Evolutionary conservation across 495 filamentous ascomycete species (phyloP).

Genomic region (Apiosordaria backusii): DNA sequence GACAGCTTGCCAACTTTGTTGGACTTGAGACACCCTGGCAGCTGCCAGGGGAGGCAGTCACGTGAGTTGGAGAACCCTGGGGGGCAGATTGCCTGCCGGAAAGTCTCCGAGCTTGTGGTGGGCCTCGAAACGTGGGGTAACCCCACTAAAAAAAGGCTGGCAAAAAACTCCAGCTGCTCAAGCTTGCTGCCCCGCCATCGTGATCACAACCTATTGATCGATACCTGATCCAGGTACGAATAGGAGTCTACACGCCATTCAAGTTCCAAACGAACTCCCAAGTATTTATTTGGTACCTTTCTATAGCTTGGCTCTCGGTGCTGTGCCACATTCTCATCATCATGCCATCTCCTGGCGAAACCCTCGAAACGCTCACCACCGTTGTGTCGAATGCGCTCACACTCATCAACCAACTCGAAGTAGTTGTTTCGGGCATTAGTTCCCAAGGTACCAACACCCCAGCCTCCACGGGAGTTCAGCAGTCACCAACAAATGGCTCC

Average conservation of each 20-base stretch:
- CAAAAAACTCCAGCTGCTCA: background rate
- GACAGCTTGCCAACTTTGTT: conserved; percentile 29
- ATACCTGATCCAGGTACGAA: too few species aligned
- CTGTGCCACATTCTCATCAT: conserved; percentile 1
- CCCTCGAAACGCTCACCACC: conserved; percentile 23
- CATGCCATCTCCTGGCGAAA: conserved; percentile 24
- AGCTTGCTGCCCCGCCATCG: conserved; percentile 1
- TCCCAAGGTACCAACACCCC: conserved; percentile 14
- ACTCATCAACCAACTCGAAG: conserved; percentile 40
- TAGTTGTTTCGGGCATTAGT: conserved; percentile 30
- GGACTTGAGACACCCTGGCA: conserved; percentile 20
- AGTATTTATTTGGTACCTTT: background rate
- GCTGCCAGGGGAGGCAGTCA: conserved; percentile 16
- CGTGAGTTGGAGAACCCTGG: conserved; percentile 10
- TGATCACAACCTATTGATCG: background rate
- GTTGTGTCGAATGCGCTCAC: conserved; percentile 24
- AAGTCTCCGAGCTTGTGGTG: background rate
- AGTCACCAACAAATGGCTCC: conserved; percentile 1
- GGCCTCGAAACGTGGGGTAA: background rate
- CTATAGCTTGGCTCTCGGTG: background rate
- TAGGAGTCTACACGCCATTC: too few species aligned
- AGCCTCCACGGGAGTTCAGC: background rate
- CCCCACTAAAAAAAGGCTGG: background rate
- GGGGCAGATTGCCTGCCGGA: background rate
- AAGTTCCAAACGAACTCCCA: background rate